Evolutionary conservation across 1,139 yeast species (phyloP).

Genomic region (Scheffersomyces parashehatae): DNA sequence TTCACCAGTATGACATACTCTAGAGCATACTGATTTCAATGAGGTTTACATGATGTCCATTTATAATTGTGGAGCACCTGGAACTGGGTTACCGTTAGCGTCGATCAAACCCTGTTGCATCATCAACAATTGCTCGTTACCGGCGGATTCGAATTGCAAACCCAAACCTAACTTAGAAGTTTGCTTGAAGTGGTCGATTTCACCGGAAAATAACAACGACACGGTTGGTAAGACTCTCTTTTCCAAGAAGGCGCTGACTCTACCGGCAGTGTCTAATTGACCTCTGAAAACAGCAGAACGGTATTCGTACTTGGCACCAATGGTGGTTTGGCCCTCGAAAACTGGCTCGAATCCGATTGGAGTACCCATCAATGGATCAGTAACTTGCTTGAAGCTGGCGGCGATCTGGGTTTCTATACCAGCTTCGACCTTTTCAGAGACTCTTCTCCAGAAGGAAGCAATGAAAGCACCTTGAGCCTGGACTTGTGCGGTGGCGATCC

Average conservation of each 20-base stretch:
- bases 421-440: slow-evolving; percentile 91
- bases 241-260: slow-evolving; percentile 87
- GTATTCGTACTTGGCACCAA: slow-evolving; percentile 98
- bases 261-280: slow-evolving; percentile 88
- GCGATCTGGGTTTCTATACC: slow-evolving; percentile 91
- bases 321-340: slow-evolving; percentile 86
- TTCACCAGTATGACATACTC: too few relatives aligned
- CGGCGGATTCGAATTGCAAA: slow-evolving; percentile 91
- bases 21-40: too few relatives aligned
- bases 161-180: slow-evolving; percentile 90
- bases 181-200: slow-evolving; percentile 86
- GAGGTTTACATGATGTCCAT: slow-evolving; percentile 1
- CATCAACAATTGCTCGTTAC: slow-evolving; percentile 79
- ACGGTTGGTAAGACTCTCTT: slow-evolving; percentile 92
- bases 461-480: slow-evolving; percentile 90
- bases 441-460: slow-evolving; percentile 93
- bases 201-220: slow-evolving; percentile 83
- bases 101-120: slow-evolving; percentile 80
- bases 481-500: slow-evolving; percentile 94
- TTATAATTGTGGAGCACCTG: slow-evolving; percentile 60
- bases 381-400: slow-evolving; percentile 75
- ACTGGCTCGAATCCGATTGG: slow-evolving; percentile 81
- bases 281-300: slow-evolving; percentile 97
- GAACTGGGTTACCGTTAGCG: slow-evolving; percentile 81
- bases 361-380: slow-evolving; percentile 79